These are phyloP conservation scores for Macrophomina tecta DNA, from an alignment of 2,329 filamentous ascomycete genomes.

Conservation along the genomic window DNA sequence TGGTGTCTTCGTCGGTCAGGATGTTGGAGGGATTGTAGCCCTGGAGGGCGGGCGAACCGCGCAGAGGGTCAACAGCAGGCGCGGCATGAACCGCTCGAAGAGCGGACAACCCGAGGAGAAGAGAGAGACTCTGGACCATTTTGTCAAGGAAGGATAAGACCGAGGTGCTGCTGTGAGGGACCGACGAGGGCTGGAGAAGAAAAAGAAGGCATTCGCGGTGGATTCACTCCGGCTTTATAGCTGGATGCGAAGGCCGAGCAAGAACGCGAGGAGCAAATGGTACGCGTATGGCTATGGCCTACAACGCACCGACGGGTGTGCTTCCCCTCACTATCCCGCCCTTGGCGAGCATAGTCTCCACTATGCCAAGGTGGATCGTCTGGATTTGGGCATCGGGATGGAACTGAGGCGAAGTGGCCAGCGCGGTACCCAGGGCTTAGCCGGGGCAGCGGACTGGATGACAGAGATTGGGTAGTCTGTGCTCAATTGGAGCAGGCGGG, in stretches of 20 bases:
- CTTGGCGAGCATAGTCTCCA: slow-evolving; percentile 14
- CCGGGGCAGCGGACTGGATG: neutral
- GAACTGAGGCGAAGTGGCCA: neutral
- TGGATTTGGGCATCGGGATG: neutral
- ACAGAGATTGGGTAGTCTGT: neutral
- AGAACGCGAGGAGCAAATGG: neutral
- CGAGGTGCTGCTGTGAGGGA: neutral
- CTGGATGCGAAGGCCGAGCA: neutral
- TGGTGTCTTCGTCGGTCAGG: slow-evolving; percentile 35
- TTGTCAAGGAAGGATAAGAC: neutral
- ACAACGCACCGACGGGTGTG: neutral
- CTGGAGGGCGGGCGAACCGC: slow-evolving; percentile 27
- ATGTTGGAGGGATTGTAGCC: slow-evolving; percentile 30
- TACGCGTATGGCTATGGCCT: slow-evolving; percentile 10
- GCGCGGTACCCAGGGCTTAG: neutral
- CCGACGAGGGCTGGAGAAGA: neutral
- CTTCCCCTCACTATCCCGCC: slow-evolving; percentile 21
- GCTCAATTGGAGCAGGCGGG: neutral
- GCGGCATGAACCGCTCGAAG: neutral
- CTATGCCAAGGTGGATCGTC: slow-evolving; percentile 18
- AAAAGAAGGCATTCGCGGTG: neutral
- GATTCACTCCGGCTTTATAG: slow-evolving; percentile 10
- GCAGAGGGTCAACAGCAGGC: slow-evolving; percentile 25
- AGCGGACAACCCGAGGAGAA: slow-evolving; percentile 12
- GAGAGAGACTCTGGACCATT: slow-evolving; percentile 15